These are phyloP conservation scores for Chaetomium sp. DNA, from an alignment of 2,329 filamentous ascomycete species.

Conservation along the genomic window DNA sequence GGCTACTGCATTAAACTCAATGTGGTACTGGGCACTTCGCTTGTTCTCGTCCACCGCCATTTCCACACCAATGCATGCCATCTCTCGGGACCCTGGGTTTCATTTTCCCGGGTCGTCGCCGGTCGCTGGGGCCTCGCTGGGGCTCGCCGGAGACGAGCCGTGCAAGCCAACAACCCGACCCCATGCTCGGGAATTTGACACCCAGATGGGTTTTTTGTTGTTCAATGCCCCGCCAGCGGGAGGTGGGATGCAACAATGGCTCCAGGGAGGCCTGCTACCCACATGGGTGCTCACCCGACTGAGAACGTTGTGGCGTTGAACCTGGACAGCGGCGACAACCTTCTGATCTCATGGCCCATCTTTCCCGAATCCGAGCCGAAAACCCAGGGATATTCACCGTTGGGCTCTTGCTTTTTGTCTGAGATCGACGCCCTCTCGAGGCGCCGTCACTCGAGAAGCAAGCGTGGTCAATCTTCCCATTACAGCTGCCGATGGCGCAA, in stretches of 20 bases:
- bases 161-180: slow-evolving; percentile 10
- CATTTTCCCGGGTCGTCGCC: slow-evolving; percentile 20
- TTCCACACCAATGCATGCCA: slow-evolving; percentile 22
- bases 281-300: not conserved
- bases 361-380: not conserved
- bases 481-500: slow-evolving; percentile 27
- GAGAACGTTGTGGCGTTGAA: slow-evolving; percentile 5
- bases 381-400: slow-evolving; percentile 6
- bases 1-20: slow-evolving; percentile 21
- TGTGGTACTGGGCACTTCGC: slow-evolving; percentile 17
- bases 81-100: slow-evolving; percentile 15
- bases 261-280: not conserved
- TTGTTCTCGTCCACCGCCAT: slow-evolving; percentile 26
- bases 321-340: not conserved
- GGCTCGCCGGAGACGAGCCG: slow-evolving; percentile 19
- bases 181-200: slow-evolving; percentile 17
- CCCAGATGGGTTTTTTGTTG: slow-evolving; percentile 5
- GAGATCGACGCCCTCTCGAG: slow-evolving; percentile 18
- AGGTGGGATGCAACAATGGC: not conserved
- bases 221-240: slow-evolving; percentile 3
- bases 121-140: not conserved
- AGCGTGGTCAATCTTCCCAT: slow-evolving; percentile 6
- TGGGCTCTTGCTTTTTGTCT: slow-evolving; percentile 4
- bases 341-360: not conserved
- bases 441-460: slow-evolving; percentile 1